Base-by-base conservation (phyloP, 2,329 filamentous ascomycete genomes). In the Bipolaris victoriae region DNA sequence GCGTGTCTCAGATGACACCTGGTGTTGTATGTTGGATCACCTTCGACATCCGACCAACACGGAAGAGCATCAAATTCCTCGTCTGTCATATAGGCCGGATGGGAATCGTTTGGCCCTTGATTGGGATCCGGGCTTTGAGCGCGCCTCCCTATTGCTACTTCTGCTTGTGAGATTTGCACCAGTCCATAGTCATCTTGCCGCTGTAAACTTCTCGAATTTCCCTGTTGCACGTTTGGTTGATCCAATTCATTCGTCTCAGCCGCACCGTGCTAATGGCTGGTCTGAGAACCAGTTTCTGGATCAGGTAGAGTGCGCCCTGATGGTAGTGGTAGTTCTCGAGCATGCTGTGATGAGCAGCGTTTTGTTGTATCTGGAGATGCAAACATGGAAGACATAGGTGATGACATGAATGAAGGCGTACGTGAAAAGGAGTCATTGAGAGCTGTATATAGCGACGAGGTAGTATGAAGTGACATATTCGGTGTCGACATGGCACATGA, bases 31-130 rank as follows among this genome's bases (percentile, higher is more conserved):
- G 24, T 18, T 18, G 15, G 26, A 16, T 52, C 20, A 11, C 46
- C 16, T n/a, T 56, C 48, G 16, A 52, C 48, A 15, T 56, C 48
- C 20, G 49, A 39, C 47, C 35, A 52, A 22, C 43, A 39, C 26
- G 53, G 53, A 6, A 56, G 24, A n/a, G 48, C 48, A 13, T 49
- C 41, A 20, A 56, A 52, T 31, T 56, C 48, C 1, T 51, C 48
- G 5, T 47, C 48, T 15, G 48, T 40, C 53, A 56, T 52, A 7
- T 45, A 46, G 6, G 40, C 41, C 18, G 48, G 53, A 16, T 47
- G 48, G 7, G 35, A 16, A 9, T 18, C 7, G 5, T 20, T 13
- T 7, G 7, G 35, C 18, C 15, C 1, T 13, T 40, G 16, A 10
- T 47, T n/a, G 6, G 13, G 15, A n/a, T 2, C n/a, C 24, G 33